Conservation (phyloP, 129 eudicot genomes). For the Flaveria bidentis region DNA sequence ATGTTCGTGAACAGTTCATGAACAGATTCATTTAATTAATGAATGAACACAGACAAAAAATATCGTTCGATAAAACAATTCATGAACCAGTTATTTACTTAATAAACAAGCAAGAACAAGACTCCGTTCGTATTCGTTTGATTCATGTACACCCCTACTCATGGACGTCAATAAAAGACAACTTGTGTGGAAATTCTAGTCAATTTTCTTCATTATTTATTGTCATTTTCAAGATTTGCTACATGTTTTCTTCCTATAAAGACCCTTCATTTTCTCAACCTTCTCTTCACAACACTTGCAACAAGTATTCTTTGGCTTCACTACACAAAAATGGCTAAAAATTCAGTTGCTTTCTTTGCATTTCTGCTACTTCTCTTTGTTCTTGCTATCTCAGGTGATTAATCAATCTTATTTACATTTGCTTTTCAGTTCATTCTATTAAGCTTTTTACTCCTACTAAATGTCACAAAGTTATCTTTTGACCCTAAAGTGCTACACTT, state of each 20-base stretch:
- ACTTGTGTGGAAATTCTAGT: constrained; percentile 18
- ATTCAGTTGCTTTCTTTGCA: constrained; percentile 2
- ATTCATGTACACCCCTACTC: too few species aligned
- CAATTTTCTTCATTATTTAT: not conserved
- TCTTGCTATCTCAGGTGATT: constrained; percentile 29
- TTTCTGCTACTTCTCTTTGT: constrained; percentile 1
- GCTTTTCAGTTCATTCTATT: too few species aligned
- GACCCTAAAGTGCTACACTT: too few species aligned
- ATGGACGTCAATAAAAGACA: not conserved
- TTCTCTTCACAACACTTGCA: not conserved
- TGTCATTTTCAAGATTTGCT: not conserved
- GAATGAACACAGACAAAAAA: too few species aligned
- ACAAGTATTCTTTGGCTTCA: not conserved
- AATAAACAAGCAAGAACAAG: too few species aligned
- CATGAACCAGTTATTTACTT: too few species aligned
- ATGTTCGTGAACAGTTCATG: too few species aligned
- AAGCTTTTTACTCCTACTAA: too few species aligned
- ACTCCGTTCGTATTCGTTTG: too few species aligned
- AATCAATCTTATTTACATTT: not conserved
- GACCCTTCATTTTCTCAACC: constrained; percentile 1
- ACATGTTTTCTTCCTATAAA: constrained; percentile 4
- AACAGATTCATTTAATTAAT: too few species aligned
- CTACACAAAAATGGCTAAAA: constrained; percentile 12
- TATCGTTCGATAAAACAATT: too few species aligned
- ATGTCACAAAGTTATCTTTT: too few species aligned